Evolutionary conservation across 495 filamentous ascomycete species (phyloP).

Genomic region (Cercophora sp.): DNA sequence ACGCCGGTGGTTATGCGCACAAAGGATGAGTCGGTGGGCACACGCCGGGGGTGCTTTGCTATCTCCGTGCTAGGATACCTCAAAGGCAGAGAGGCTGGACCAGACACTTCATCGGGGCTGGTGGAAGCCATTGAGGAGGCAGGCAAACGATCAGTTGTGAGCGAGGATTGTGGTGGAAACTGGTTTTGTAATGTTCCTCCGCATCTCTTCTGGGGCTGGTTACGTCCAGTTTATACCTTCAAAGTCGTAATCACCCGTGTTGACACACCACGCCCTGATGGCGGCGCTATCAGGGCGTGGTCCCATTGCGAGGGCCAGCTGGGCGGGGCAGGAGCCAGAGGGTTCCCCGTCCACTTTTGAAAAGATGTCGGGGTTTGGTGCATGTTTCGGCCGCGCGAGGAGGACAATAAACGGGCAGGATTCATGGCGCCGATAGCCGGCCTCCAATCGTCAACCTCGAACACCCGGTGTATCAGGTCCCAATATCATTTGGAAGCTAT

Average conservation of each 20-base stretch:
- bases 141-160: constrained; percentile 4
- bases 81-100: constrained; percentile 5
- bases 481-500: constrained; percentile 4
- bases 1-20: constrained; percentile 6
- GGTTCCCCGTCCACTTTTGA: constrained; percentile 5
- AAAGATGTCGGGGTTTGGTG: not conserved
- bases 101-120: constrained; percentile 3
- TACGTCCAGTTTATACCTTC: constrained; percentile 4
- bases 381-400: constrained; percentile 5
- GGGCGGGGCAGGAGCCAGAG: constrained; percentile 3
- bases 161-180: constrained; percentile 5
- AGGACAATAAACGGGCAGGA: constrained; percentile 4
- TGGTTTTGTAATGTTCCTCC: constrained; percentile 5
- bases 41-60: constrained; percentile 2
- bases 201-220: constrained; percentile 3
- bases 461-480: constrained; percentile 6
- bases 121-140: constrained; percentile 4
- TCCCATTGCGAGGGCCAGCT: constrained; percentile 2
- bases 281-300: constrained; percentile 3
- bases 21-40: constrained; percentile 3
- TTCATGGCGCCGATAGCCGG: constrained; percentile 6
- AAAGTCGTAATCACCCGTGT: constrained; percentile 3
- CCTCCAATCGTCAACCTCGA: constrained; percentile 5
- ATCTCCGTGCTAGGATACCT: constrained; percentile 4
- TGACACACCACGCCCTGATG: constrained; percentile 5